These are phyloP conservation scores for Microcyclosporella mali DNA, from an alignment of 2,329 filamentous ascomycete genomes.

Conservation along the genomic window DNA sequence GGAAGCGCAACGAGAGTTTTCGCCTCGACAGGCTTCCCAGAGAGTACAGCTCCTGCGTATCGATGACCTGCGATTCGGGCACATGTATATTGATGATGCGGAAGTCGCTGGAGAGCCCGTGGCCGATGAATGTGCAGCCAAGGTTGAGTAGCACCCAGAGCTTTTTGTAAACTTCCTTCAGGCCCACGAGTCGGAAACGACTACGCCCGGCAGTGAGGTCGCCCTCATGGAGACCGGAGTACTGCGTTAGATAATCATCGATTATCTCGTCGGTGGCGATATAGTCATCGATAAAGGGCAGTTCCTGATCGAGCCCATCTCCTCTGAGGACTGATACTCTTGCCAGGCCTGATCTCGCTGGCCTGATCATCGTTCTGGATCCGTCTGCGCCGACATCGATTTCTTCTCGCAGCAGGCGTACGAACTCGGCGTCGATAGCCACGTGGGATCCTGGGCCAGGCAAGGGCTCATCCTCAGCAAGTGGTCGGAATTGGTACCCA, in stretches of 20 bases:
- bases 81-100: slow-evolving; percentile 97
- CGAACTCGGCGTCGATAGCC: slow-evolving; percentile 93
- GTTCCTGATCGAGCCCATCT: slow-evolving; percentile 66
- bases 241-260: slow-evolving; percentile 90
- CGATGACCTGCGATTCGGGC: slow-evolving; percentile 81
- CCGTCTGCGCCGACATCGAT: slow-evolving; percentile 96
- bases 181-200: slow-evolving; percentile 72
- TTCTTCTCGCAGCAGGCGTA: slow-evolving; percentile 84
- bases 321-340: slow-evolving; percentile 86
- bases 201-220: slow-evolving; percentile 77
- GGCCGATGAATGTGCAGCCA: slow-evolving; percentile 87
- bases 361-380: slow-evolving; percentile 82
- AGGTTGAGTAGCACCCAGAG: slow-evolving; percentile 94
- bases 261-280: slow-evolving; percentile 86
- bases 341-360: slow-evolving; percentile 85
- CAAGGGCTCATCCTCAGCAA: slow-evolving; percentile 44
- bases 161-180: slow-evolving; percentile 96
- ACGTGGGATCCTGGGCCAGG: slow-evolving; percentile 61
- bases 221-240: slow-evolving; percentile 80
- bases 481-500: slow-evolving; percentile 23
- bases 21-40: slow-evolving; percentile 66
- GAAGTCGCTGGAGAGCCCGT: slow-evolving; percentile 91
- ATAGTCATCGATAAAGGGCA: slow-evolving; percentile 95
- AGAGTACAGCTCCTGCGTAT: slow-evolving; percentile 89
- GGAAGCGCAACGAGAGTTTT: slow-evolving; percentile 83